phyloP scores from a whole-genome alignment of 2,329 filamentous ascomycete species.

The Fusarium sp. region DNA sequence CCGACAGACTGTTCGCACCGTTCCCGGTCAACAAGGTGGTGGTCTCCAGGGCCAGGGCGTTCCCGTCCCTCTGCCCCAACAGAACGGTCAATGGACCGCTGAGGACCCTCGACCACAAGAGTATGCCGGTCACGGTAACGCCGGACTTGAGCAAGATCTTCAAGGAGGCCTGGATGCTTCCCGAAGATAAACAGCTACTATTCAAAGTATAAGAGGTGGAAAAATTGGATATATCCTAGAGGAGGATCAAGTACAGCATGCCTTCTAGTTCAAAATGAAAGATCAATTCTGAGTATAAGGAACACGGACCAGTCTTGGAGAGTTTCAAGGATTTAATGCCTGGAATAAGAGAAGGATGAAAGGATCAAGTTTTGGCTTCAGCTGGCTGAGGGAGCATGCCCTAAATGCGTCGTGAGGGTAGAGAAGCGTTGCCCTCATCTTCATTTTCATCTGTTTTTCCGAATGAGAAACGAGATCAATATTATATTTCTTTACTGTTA shows the following conservation, averaged over 20 bases:
- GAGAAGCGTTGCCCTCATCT: conserved; percentile 21
- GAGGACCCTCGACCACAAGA: conserved; percentile 71
- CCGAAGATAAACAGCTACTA: conserved; percentile 47
- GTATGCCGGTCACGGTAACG: conserved; percentile 60
- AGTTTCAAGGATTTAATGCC: conserved; percentile 35
- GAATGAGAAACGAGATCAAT: conserved; percentile 42
- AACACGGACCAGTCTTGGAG: conserved; percentile 17
- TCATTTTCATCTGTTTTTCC: conserved; percentile 30
- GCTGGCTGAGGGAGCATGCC: conserved; percentile 13
- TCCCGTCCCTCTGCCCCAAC: conserved; percentile 65
- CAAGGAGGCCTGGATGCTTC: conserved; percentile 58
- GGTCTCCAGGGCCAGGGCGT: conserved; percentile 52
- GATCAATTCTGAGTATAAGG: neutral
- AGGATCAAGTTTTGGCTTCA: neutral
- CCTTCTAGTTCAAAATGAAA: conserved; percentile 19
- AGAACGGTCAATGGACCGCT: conserved; percentile 65
- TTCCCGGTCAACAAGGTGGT: conserved; percentile 53
- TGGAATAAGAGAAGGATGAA: neutral
- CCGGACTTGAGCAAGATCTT: conserved; percentile 67
- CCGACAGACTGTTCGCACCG: conserved; percentile 70
- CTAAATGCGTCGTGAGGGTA: conserved; percentile 17
- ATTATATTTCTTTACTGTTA: conserved; percentile 40
- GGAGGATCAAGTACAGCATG: conserved; percentile 8
- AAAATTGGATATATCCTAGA: conserved; percentile 7
- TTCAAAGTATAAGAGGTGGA: neutral